A percentile compares a stretch with the other conserved stretches of the same genome.
These are phyloP conservation scores for Hexamita inflata DNA, from an alignment of 208 protist genomes.

Conservation along the genomic window DNA sequence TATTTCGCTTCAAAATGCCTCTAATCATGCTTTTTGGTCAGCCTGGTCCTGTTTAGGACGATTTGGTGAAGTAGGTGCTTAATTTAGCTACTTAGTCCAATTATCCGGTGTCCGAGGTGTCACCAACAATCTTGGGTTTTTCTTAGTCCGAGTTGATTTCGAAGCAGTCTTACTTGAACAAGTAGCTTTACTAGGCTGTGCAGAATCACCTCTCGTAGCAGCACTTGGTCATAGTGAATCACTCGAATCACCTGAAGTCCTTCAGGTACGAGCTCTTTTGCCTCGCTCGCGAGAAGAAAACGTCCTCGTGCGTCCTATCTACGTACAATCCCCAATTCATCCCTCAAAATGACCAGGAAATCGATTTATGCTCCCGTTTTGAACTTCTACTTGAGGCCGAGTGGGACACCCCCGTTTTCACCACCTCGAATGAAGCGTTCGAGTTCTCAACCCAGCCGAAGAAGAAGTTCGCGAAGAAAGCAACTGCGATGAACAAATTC, in stretches of 20 bases:
- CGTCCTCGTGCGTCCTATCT: neutral
- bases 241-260: conserved; percentile 6
- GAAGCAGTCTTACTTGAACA: neutral
- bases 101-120: neutral
- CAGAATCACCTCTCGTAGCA: neutral
- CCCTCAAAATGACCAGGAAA: no score
- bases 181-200: neutral
- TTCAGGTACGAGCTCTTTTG: conserved; percentile 26
- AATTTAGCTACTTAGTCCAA: neutral
- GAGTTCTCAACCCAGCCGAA: no score
- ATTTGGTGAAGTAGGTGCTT: neutral
- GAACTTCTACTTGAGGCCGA: no score
- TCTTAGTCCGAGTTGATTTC: neutral
- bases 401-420: no score
- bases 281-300: neutral
- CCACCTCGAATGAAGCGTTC: no score
- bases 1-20: neutral
- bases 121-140: neutral
- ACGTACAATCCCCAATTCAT: no score
- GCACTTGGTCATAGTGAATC: conserved; percentile 16
- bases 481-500: no score
- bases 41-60: neutral
- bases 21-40: conserved; percentile 15
- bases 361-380: no score
- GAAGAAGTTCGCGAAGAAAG: no score